Conservation (phyloP, 164 flowering plant species). For the Tetracentron sinense region DNA sequence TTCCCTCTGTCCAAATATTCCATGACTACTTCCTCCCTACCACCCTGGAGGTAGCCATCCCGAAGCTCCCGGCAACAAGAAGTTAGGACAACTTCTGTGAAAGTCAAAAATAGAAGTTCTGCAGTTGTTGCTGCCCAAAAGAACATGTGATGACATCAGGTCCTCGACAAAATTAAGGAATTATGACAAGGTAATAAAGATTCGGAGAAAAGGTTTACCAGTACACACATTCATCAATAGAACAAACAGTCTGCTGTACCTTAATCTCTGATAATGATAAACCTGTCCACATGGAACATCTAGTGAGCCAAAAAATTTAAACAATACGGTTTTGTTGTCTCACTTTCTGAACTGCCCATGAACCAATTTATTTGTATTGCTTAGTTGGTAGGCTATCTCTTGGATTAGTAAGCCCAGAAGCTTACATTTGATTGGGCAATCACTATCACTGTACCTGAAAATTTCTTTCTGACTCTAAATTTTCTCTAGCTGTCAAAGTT, state of each 20-base stretch:
- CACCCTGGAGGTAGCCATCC: slow-evolving; percentile 32
- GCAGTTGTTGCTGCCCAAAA: slow-evolving; percentile 50
- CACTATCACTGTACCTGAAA: too few relatives aligned
- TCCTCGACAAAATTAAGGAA: neutral
- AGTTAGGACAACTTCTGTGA: slow-evolving; percentile 53
- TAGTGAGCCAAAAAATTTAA: neutral
- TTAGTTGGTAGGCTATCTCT: neutral
- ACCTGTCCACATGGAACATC: slow-evolving; percentile 30
- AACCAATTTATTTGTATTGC: neutral
- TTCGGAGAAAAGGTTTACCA: slow-evolving; percentile 33
- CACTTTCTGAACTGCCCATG: too few relatives aligned
- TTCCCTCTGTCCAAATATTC: slow-evolving; percentile 25
- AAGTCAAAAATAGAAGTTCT: slow-evolving; percentile 58
- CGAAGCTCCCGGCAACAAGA: slow-evolving; percentile 61
- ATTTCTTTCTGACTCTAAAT: too few relatives aligned
- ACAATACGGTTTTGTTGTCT: neutral
- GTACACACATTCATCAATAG: slow-evolving; percentile 40
- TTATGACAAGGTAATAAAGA: neutral
- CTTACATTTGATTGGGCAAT: too few relatives aligned
- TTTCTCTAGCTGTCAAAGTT: too few relatives aligned
- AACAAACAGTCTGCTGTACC: slow-evolving; percentile 19
- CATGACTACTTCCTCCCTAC: slow-evolving; percentile 22
- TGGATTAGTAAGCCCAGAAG: neutral
- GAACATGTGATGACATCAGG: slow-evolving; percentile 1
- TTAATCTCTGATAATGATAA: slow-evolving; percentile 24